Percentiles rank a stretch among this genome's conserved stretches.
phyloP scores from a whole-genome alignment of 2,329 filamentous ascomycete species.

The Spiromastix sp. region DNA sequence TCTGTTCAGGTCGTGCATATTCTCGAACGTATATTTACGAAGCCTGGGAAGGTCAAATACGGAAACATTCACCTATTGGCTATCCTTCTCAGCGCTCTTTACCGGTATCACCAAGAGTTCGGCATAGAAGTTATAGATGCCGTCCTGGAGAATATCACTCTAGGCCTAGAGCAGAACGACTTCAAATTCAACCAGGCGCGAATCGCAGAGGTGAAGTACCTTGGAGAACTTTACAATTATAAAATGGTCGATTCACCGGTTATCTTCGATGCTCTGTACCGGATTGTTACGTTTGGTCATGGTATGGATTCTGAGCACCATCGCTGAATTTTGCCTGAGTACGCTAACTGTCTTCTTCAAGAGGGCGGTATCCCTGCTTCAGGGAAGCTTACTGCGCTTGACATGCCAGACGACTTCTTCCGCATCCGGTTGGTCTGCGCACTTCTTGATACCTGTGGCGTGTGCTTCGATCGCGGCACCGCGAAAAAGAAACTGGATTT shows the following conservation, averaged over 20 bases:
- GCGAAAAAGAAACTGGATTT: slow-evolving; percentile 97
- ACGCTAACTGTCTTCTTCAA: slow-evolving; percentile 18
- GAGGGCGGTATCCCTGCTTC: slow-evolving; percentile 69
- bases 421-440: slow-evolving; percentile 83
- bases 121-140: slow-evolving; percentile 88
- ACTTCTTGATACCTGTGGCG: slow-evolving; percentile 85
- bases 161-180: slow-evolving; percentile 89
- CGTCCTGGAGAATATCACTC: slow-evolving; percentile 73
- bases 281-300: slow-evolving; percentile 87
- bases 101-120: slow-evolving; percentile 86
- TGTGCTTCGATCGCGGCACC: slow-evolving; percentile 88
- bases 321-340: neutral
- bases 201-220: slow-evolving; percentile 89
- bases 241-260: slow-evolving; percentile 91
- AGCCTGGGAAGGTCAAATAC: slow-evolving; percentile 94
- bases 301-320: slow-evolving; percentile 30
- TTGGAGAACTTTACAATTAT: slow-evolving; percentile 95
- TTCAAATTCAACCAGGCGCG: slow-evolving; percentile 95
- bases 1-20: slow-evolving; percentile 53
- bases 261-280: slow-evolving; percentile 91
- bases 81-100: slow-evolving; percentile 77
- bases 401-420: slow-evolving; percentile 90
- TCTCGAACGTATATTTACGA: slow-evolving; percentile 85
- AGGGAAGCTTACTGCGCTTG: slow-evolving; percentile 65
- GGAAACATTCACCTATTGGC: slow-evolving; percentile 91